phyloP scores from a whole-genome alignment of 805 yeast genomes.

The Tetrapisispora fleetii region DNA sequence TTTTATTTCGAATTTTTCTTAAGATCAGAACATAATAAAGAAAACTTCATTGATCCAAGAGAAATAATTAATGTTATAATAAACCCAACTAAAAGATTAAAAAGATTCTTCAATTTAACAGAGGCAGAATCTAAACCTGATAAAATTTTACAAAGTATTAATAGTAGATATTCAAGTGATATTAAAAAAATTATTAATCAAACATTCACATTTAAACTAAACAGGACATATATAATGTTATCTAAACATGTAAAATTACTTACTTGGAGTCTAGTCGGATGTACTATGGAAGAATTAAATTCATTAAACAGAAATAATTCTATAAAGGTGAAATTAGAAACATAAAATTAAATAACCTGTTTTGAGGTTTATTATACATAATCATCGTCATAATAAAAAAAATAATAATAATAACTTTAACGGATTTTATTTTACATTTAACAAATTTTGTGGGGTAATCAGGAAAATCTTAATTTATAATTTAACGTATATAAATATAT shows the following conservation, averaged over 20 bases:
- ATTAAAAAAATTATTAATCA: neutral
- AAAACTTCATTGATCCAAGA: conserved; percentile 4
- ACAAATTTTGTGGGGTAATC: neutral
- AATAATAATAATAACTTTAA: too few relatives aligned
- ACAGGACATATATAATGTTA: neutral
- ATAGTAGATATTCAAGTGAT: neutral
- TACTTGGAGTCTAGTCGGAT: conserved; percentile 6
- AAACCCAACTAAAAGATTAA: neutral
- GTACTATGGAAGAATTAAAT: conserved; percentile 6
- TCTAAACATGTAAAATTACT: neutral
- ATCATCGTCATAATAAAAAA: too few relatives aligned
- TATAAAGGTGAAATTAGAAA: neutral
- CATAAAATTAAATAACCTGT: neutral
- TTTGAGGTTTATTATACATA: neutral
- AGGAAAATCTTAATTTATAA: neutral
- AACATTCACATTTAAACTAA: neutral
- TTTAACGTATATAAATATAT: neutral
- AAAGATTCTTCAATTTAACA: conserved; percentile 2
- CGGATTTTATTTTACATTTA: neutral
- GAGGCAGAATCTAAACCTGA: neutral
- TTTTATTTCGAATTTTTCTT: neutral
- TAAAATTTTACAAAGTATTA: neutral
- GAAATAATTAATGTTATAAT: neutral
- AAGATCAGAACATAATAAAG: neutral
- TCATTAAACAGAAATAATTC: neutral